Conservation (phyloP, 176 grass and related monocot genomes). For the Thinopyrum elongatum region DNA sequence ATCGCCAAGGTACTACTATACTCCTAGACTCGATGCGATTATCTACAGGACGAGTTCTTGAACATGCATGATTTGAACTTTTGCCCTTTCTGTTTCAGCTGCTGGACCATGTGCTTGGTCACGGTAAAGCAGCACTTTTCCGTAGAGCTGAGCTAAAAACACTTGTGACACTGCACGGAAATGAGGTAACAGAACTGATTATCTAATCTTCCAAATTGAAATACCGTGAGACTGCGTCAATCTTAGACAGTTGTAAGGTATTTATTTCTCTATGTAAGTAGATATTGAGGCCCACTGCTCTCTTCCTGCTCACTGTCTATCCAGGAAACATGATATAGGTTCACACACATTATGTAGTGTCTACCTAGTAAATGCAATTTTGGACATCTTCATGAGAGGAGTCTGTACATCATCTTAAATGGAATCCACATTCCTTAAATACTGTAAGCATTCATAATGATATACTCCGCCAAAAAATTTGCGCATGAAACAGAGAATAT, state of each 20-base stretch:
- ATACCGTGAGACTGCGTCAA: neutral
- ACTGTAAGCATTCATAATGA: neutral
- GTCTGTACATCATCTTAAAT: neutral
- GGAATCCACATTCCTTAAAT: neutral
- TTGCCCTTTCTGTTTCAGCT: slow-evolving; percentile 56
- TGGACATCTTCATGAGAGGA: neutral
- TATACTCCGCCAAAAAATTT: neutral
- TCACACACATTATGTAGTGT: neutral
- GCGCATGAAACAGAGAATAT: neutral
- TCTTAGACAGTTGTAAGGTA: neutral
- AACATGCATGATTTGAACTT: neutral
- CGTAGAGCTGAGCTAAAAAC: slow-evolving; percentile 96
- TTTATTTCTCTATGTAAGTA: neutral
- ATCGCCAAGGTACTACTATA: slow-evolving; percentile 72
- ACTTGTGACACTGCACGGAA: slow-evolving; percentile 87
- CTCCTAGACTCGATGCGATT: neutral
- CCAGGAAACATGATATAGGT: neutral
- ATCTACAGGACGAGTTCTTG: neutral
- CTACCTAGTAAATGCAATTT: neutral
- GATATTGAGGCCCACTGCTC: neutral
- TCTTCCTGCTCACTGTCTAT: neutral
- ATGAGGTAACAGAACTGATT: slow-evolving; percentile 54
- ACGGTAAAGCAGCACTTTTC: slow-evolving; percentile 78
- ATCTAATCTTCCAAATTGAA: slow-evolving; percentile 8
- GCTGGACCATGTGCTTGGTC: slow-evolving; percentile 72